Evolutionary conservation across 2,329 filamentous ascomycete genomes (phyloP), one percentile per base, ranked within the genome.

Genomic region (Colletotrichum godetiae): DNA sequence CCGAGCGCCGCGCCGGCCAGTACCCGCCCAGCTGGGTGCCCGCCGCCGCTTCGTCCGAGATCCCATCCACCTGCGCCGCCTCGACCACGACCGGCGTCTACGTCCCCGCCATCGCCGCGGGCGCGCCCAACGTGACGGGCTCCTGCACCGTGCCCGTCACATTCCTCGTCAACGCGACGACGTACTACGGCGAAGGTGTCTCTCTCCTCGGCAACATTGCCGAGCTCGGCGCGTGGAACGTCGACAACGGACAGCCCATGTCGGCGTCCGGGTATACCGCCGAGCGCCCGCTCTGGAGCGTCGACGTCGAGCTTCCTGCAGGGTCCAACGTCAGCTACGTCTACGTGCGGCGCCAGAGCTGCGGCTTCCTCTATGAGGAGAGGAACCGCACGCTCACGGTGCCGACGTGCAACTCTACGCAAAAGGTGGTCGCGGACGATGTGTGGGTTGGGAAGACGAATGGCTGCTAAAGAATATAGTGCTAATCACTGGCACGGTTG

Each of bases 111-210:
- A 77, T 78, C 4, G 79, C 78, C 5, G 82, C 82, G 8, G 82
- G 82, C 11, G 81, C 82, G 15, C 80, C 82, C n/a, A 76, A 80
- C 70, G 74, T 81, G 35, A 80, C 77, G 29, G 76, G 65, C 33
- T 74, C 77, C 8, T 83, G 80, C 76, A 78, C 78, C 13, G 75
- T 81, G 33, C 82, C 80, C 12, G 82, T 88, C 6, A 81, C 81
- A 4, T 88, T 88, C 79, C 80, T 83, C 62, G 83, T 86, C 8
- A 85, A 85, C 72, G 86, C 84, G 1, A 81, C 80, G 0, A 88
- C 86, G 0, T 83, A 84, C 62, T 84, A 80, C 65, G 87, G 87
- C 10, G 86, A 88, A 78, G 87, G 86, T 33, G 74, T 88, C 29
- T 85, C 85, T 66, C 77, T 88, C 5, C 79, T 80, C 0, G 87